phyloP scores from a whole-genome alignment of 2,329 filamentous ascomycete genomes.

The Pseudogymnoascus destructans region DNA sequence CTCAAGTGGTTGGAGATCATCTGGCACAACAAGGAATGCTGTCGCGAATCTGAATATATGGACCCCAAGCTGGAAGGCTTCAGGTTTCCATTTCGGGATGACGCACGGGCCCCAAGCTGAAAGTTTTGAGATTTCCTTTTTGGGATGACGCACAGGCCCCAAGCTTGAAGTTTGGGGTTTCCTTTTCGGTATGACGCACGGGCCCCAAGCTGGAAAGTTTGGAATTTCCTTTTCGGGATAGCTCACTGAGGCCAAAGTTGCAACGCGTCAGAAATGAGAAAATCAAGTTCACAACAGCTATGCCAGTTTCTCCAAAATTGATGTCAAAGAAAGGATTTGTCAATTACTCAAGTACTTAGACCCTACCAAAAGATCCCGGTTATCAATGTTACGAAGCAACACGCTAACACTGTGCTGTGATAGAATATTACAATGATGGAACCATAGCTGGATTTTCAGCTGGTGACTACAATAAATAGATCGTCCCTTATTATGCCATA shows the following conservation, averaged over 20 bases:
- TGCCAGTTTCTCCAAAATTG: neutral
- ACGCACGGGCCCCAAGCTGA: neutral
- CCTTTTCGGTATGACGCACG: neutral
- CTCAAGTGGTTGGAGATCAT: neutral
- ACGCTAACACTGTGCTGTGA: neutral
- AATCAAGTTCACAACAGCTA: neutral
- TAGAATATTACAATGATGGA: neutral
- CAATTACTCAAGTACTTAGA: neutral
- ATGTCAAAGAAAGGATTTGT: neutral
- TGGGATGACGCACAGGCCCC: neutral
- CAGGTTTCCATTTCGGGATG: neutral
- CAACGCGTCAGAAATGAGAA: neutral
- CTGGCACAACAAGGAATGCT: neutral
- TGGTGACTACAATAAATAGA: neutral
- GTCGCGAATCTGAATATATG: neutral
- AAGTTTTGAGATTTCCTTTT: neutral
- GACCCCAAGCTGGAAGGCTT: neutral
- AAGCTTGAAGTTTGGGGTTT: neutral
- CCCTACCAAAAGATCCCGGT: neutral
- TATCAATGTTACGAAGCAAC: neutral
- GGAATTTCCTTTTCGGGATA: neutral
- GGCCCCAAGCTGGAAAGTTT: neutral
- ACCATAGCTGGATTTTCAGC: neutral
- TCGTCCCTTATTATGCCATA: neutral
- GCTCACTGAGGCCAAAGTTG: neutral